A percentile compares a stretch with the other conserved stretches of the same genome.
Evolutionary conservation across 1,139 yeast genomes (phyloP).

Genomic region (Pichia sp.): DNA sequence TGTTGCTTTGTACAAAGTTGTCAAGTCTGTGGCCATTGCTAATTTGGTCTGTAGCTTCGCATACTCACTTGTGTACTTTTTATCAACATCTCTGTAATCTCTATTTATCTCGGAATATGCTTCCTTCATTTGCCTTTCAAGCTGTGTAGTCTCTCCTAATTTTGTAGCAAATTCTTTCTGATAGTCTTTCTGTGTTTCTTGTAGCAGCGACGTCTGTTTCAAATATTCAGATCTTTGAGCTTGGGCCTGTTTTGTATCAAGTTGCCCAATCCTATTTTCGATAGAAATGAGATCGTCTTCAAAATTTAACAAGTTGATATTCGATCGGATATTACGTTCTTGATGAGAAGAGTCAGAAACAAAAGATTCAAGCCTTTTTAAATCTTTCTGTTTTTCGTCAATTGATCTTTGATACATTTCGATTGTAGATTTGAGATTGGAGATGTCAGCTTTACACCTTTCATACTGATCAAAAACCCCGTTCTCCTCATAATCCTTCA

Average conservation of each 20-base stretch:
- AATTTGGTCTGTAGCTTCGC: constrained; percentile 72
- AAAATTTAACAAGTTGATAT: constrained; percentile 47
- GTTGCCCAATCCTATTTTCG: constrained; percentile 35
- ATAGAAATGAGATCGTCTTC: constrained; percentile 35
- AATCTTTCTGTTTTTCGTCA: constrained; percentile 19
- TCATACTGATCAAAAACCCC: constrained; percentile 9
- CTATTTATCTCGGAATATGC: constrained; percentile 56
- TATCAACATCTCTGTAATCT: constrained; percentile 68
- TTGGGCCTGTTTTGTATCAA: constrained; percentile 62
- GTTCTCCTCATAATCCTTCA: constrained; percentile 20
- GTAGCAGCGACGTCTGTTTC: constrained; percentile 48
- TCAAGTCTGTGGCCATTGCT: constrained; percentile 80
- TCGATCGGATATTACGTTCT: constrained; percentile 51
- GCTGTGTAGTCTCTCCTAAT: constrained; percentile 80
- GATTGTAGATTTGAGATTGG: constrained; percentile 9
- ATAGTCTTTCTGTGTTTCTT: constrained; percentile 51
- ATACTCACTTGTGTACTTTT: constrained; percentile 64
- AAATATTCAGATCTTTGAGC: constrained; percentile 61
- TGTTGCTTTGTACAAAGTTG: constrained; percentile 75
- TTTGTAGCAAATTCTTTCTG: constrained; percentile 72
- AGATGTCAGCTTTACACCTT: constrained; percentile 7
- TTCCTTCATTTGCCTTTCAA: constrained; percentile 64
- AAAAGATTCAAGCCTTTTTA: constrained; percentile 31
- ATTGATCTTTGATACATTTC: constrained; percentile 17
- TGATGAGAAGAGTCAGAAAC: constrained; percentile 48